Evolutionary conservation across 2,329 filamentous ascomycete species (phyloP).

Genomic region (Aspergillus sp.): DNA sequence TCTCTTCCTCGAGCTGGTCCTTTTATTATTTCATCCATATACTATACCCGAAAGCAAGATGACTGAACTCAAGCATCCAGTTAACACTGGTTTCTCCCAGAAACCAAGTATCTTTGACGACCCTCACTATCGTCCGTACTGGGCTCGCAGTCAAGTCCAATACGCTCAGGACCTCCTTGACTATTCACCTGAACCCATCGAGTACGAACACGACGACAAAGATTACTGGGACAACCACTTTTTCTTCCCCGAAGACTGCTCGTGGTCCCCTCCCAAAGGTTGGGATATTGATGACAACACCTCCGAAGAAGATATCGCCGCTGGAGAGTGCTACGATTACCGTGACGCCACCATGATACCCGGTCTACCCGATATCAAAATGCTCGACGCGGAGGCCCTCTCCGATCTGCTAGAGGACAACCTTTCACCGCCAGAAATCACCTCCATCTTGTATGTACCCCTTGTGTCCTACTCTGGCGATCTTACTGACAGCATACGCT

Average conservation of each 20-base stretch:
- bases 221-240: conserved; percentile 45
- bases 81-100: conserved; percentile 16
- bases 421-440: conserved; percentile 44
- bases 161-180: conserved; percentile 42
- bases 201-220: conserved; percentile 44
- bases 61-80: conserved; percentile 25
- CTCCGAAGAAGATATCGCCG: conserved; percentile 15
- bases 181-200: conserved; percentile 41
- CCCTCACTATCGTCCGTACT: conserved; percentile 35
- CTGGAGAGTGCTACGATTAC: conserved; percentile 14
- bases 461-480: neutral
- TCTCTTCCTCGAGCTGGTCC: neutral
- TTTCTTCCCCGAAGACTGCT: conserved; percentile 46
- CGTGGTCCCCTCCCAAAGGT: conserved; percentile 37
- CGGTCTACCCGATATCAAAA: conserved; percentile 43
- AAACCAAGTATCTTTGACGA: conserved; percentile 16
- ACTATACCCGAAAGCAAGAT: conserved; percentile 12
- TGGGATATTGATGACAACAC: conserved; percentile 25
- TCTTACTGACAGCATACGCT: conserved; percentile 7
- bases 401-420: conserved; percentile 44
- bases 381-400: conserved; percentile 44
- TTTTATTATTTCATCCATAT: neutral
- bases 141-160: conserved; percentile 39
- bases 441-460: conserved; percentile 40
- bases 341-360: conserved; percentile 39